phyloP scores from a whole-genome alignment of 345 rosid species.

The Tarenaya hassleriana region DNA sequence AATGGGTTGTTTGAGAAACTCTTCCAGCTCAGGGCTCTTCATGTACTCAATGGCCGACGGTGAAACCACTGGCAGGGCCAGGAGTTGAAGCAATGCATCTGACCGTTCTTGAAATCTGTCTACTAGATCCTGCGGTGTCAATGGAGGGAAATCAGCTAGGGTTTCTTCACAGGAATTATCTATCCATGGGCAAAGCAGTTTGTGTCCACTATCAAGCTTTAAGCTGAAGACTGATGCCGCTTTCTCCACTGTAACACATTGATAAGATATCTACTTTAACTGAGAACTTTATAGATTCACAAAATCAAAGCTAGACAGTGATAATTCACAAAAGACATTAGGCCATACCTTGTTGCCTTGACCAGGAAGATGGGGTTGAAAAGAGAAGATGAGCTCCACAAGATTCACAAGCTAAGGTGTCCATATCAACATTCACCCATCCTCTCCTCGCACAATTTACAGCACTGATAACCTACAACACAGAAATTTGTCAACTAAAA shows the following conservation, averaged over 20 bases:
- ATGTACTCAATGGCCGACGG: constrained; percentile 60
- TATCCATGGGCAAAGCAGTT: constrained; percentile 73
- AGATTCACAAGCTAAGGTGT: constrained; percentile 77
- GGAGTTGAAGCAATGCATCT: constrained; percentile 46
- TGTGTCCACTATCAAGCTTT: constrained; percentile 84
- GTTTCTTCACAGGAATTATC: constrained; percentile 77
- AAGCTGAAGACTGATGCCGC: constrained; percentile 84
- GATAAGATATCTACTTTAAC: constrained; percentile 21
- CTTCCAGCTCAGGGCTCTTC: constrained; percentile 65
- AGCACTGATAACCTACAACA: constrained; percentile 70
- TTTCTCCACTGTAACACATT: constrained; percentile 63
- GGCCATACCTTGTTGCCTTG: constrained; percentile 68
- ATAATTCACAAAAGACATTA: constrained; percentile 11
- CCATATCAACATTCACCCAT: constrained; percentile 81
- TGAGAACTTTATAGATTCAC: constrained; percentile 1
- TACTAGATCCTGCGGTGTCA: constrained; percentile 54
- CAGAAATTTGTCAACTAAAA: constrained; percentile 6
- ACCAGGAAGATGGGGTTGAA: constrained; percentile 81
- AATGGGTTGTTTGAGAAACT: constrained; percentile 51
- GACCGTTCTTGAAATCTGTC: constrained; percentile 56
- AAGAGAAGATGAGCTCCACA: constrained; percentile 83
- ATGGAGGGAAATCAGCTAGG: constrained; percentile 81
- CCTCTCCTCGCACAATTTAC: constrained; percentile 90
- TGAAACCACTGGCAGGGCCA: constrained; percentile 66
- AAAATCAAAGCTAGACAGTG: neutral